These are phyloP conservation scores for Beta corolliflora DNA, from an alignment of 179 eudicot genomes.

Conservation along the genomic window DNA sequence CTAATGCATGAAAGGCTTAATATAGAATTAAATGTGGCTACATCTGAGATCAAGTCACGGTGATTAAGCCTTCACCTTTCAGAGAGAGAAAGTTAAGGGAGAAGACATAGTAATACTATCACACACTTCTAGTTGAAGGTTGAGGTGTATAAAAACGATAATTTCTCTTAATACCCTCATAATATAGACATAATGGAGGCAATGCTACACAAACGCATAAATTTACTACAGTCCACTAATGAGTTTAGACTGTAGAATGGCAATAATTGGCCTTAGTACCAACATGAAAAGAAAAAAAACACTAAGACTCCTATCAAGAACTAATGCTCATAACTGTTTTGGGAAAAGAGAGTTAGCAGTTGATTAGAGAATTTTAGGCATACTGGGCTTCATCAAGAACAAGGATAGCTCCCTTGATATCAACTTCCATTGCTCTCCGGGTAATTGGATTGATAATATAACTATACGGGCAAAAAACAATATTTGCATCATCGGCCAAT, in stretches of 20 bases:
- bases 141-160: background rate
- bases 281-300: background rate
- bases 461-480: conserved; percentile 91
- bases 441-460: conserved; percentile 79
- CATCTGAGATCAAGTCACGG: background rate
- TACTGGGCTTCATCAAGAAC: conserved; percentile 99
- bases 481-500: conserved; percentile 83
- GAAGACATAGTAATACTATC: background rate
- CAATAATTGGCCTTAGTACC: background rate
- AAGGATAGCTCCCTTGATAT: conserved; percentile 68
- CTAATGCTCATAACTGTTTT: conserved; percentile 7
- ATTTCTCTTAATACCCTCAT: background rate
- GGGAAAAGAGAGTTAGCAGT: background rate
- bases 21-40: background rate
- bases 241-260: background rate
- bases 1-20: background rate
- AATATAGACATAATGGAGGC: background rate
- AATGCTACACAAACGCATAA: background rate
- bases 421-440: conserved; percentile 93
- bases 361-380: conserved; percentile 32
- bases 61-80: conserved; percentile 4
- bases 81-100: background rate
- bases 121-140: background rate
- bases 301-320: conserved; percentile 3
- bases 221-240: background rate